Percentiles rank a stretch among this genome's conserved stretches.
These are phyloP conservation scores for Elsinoe batatas DNA, from an alignment of 2,329 filamentous ascomycete species.

Conservation along the genomic window DNA sequence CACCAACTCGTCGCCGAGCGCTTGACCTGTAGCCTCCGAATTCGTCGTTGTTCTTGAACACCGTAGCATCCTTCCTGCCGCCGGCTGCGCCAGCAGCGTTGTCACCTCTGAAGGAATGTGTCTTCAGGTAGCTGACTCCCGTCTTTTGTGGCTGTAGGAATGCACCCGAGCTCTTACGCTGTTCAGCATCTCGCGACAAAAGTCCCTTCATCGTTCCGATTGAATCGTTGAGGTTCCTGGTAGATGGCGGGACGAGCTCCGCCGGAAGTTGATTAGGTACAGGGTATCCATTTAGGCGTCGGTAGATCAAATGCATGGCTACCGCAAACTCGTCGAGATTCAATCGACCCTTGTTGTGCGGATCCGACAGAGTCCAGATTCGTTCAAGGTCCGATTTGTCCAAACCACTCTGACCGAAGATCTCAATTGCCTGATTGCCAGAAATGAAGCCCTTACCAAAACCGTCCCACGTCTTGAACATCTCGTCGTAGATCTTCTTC, in stretches of 20 bases:
- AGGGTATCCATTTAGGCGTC: conserved; percentile 91
- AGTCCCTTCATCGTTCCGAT: conserved; percentile 88
- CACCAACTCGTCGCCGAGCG: conserved; percentile 72
- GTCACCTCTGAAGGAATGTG: conserved; percentile 66
- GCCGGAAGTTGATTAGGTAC: conserved; percentile 78
- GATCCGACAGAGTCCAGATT: conserved; percentile 90
- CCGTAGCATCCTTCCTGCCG: conserved; percentile 83
- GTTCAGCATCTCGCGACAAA: conserved; percentile 79
- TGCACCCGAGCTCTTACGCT: conserved; percentile 78
- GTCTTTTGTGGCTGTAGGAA: conserved; percentile 89
- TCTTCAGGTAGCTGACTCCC: conserved; percentile 96
- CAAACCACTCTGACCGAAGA: conserved; percentile 90
- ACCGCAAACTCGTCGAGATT: conserved; percentile 97
- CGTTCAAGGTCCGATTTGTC: conserved; percentile 83
- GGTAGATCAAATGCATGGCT: conserved; percentile 97
- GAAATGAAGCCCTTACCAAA: conserved; percentile 85
- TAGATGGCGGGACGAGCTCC: conserved; percentile 89
- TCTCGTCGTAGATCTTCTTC: conserved; percentile 89
- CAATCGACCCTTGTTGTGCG: conserved; percentile 84
- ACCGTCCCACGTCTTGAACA: conserved; percentile 96
- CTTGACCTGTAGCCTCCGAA: conserved; percentile 81
- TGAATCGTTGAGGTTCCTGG: conserved; percentile 82
- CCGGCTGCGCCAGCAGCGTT: conserved; percentile 44
- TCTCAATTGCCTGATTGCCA: conserved; percentile 88
- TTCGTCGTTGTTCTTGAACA: conserved; percentile 92